Conservation (phyloP, 208 protist species). For the Wallacemonas rigidus region DNA sequence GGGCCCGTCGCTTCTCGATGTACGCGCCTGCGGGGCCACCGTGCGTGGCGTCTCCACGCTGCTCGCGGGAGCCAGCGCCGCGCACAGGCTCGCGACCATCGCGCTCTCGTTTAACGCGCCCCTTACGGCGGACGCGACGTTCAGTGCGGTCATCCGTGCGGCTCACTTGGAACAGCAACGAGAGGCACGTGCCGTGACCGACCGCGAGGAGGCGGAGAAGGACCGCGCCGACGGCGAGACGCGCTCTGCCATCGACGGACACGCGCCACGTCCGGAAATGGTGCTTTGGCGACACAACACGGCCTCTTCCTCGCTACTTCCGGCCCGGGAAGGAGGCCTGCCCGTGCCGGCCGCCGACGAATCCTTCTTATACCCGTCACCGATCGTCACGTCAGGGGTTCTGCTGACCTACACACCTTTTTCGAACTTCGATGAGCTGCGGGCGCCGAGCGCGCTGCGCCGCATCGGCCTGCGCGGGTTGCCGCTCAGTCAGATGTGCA, state of each 20-base stretch:
- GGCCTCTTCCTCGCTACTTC: conserved; percentile 14
- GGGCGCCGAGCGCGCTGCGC: conserved; percentile 36
- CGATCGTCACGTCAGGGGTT: conserved; percentile 31
- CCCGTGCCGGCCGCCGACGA: background rate
- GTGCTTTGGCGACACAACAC: conserved; percentile 2
- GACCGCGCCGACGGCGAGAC: background rate
- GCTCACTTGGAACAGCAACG: background rate
- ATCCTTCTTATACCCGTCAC: conserved; percentile 12
- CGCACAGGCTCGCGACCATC: conserved; percentile 38
- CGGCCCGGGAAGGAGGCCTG: conserved; percentile 11
- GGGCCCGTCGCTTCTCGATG: conserved; percentile 55
- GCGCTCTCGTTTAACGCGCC: conserved; percentile 9
- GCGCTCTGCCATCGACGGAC: too few relatives aligned
- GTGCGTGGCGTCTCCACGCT: conserved; percentile 67
- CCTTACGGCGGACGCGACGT: background rate
- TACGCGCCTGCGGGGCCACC: conserved; percentile 56
- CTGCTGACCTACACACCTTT: conserved; percentile 33
- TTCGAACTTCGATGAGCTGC: conserved; percentile 42
- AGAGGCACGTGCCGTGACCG: background rate
- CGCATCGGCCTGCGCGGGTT: conserved; percentile 50
- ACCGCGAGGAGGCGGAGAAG: background rate
- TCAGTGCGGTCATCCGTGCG: background rate
- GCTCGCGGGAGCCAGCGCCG: conserved; percentile 58
- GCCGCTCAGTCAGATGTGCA: conserved; percentile 62
- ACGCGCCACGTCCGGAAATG: background rate